Evolutionary conservation across 257 asterid genomes (phyloP).

Genomic region (Plantago elongata): DNA sequence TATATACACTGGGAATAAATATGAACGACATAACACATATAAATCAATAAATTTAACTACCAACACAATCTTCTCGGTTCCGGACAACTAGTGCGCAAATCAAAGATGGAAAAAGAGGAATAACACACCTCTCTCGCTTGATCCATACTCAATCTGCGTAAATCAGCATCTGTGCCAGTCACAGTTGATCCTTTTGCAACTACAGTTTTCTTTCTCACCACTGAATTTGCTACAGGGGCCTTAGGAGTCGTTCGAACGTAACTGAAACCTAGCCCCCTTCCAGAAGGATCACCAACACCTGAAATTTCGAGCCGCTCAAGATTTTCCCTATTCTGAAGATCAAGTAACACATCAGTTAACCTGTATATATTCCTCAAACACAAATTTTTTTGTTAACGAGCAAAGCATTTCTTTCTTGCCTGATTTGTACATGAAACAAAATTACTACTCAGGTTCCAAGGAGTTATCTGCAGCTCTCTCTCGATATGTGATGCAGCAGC

Average conservation of each 20-base stretch:
- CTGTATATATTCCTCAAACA: conserved; percentile 3
- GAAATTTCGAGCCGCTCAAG: conserved; percentile 96
- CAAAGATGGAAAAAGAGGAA: conserved; percentile 7
- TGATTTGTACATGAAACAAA: conserved; percentile 94
- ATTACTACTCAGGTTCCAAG: conserved; percentile 94
- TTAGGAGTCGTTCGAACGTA: conserved; percentile 84
- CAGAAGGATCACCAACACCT: conserved; percentile 99
- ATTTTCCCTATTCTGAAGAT: conserved; percentile 79
- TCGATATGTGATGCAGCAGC: conserved; percentile 99
- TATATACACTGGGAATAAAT: no score
- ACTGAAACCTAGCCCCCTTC: conserved; percentile 98
- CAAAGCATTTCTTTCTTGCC: conserved; percentile 31
- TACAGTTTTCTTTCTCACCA: conserved; percentile 72
- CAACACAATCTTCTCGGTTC: no score
- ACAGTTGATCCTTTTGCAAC: conserved; percentile 91
- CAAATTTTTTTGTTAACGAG: not conserved
- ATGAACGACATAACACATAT: no score
- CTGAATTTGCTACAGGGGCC: conserved; percentile 76
- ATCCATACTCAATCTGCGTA: conserved; percentile 98
- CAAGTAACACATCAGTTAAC: conserved; percentile 19
- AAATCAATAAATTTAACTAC: no score
- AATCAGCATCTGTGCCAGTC: conserved; percentile 99
- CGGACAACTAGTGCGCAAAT: not conserved
- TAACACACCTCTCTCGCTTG: conserved; percentile 92
- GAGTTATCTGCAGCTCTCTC: conserved; percentile 97